phyloP scores from a whole-genome alignment of 1,284 basidiomycete genomes.

The Ustilago trichophora region DNA sequence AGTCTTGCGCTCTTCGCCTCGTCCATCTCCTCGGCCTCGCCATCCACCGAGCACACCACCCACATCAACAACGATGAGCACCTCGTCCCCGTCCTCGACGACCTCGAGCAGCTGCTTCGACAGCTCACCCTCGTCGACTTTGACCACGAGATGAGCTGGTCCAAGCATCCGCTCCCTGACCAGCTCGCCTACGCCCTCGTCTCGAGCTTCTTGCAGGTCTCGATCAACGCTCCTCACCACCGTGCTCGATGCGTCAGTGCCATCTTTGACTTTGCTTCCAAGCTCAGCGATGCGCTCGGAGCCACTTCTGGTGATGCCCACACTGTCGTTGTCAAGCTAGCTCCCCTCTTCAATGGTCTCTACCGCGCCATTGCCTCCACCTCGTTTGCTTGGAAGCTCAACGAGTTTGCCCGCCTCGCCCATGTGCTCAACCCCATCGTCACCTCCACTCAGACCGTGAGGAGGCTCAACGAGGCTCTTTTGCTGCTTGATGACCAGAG shows the following conservation, averaged over 20 bases:
- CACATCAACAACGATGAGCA: constrained; percentile 48
- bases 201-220: constrained; percentile 71
- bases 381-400: constrained; percentile 77
- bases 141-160: constrained; percentile 50
- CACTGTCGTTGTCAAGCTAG: constrained; percentile 75
- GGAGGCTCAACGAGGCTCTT: constrained; percentile 69
- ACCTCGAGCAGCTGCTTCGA: constrained; percentile 44
- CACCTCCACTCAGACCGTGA: constrained; percentile 72
- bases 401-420: constrained; percentile 75
- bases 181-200: constrained; percentile 60
- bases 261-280: constrained; percentile 41
- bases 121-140: constrained; percentile 50
- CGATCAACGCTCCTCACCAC: constrained; percentile 72
- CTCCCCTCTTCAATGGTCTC: constrained; percentile 84
- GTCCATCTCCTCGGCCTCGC: constrained; percentile 56
- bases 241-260: constrained; percentile 71
- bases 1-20: constrained; percentile 62
- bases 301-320: constrained; percentile 71
- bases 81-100: constrained; percentile 54
- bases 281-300: constrained; percentile 29
- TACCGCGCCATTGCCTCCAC: constrained; percentile 84
- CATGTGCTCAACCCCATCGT: constrained; percentile 74
- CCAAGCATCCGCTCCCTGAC: constrained; percentile 58
- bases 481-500: constrained; percentile 65
- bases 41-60: constrained; percentile 50